Percentiles rank a stretch among this genome's conserved stretches.
Evolutionary conservation across 2,329 filamentous ascomycete species (phyloP).

Genomic region (Achaetomium macrosporum): DNA sequence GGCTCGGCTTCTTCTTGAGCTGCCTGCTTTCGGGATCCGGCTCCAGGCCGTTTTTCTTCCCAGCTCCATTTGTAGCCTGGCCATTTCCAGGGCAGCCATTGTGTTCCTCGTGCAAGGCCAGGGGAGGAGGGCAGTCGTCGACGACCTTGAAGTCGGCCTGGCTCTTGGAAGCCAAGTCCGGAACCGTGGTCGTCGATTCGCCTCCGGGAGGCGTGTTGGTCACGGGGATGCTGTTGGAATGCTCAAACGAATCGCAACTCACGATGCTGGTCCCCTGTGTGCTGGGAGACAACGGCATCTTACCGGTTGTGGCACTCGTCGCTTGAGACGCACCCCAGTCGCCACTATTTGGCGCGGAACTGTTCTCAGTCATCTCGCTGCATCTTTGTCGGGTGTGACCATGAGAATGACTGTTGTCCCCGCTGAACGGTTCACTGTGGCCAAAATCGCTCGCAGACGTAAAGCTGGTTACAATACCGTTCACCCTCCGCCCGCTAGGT

Average conservation of each 20-base stretch:
- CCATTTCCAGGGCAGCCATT: slow-evolving; percentile 26
- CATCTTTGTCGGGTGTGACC: slow-evolving; percentile 44
- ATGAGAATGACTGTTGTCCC: slow-evolving; percentile 36
- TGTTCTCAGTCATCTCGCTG: slow-evolving; percentile 58
- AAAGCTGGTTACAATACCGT: slow-evolving; percentile 40
- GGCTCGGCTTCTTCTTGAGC: slow-evolving; percentile 57
- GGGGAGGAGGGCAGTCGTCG: neutral
- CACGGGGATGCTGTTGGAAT: slow-evolving; percentile 39
- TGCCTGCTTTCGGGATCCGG: slow-evolving; percentile 34
- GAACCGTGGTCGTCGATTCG: slow-evolving; percentile 29
- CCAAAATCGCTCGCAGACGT: slow-evolving; percentile 44
- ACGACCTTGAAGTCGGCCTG: slow-evolving; percentile 14
- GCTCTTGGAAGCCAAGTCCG: slow-evolving; percentile 26
- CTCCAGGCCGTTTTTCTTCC: slow-evolving; percentile 35
- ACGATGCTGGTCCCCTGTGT: slow-evolving; percentile 61
- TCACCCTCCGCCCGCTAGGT: slow-evolving; percentile 37
- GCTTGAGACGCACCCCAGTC: slow-evolving; percentile 56
- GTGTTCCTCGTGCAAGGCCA: slow-evolving; percentile 29
- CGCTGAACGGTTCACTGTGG: slow-evolving; percentile 45
- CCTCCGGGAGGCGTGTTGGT: slow-evolving; percentile 37
- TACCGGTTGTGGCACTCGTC: slow-evolving; percentile 57
- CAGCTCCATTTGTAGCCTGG: slow-evolving; percentile 13
- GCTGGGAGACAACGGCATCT: slow-evolving; percentile 59
- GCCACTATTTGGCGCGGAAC: slow-evolving; percentile 48
- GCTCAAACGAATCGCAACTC: slow-evolving; percentile 53